phyloP scores from a whole-genome alignment of 2,329 filamentous ascomycete species.

The Paecilomyces sp. region DNA sequence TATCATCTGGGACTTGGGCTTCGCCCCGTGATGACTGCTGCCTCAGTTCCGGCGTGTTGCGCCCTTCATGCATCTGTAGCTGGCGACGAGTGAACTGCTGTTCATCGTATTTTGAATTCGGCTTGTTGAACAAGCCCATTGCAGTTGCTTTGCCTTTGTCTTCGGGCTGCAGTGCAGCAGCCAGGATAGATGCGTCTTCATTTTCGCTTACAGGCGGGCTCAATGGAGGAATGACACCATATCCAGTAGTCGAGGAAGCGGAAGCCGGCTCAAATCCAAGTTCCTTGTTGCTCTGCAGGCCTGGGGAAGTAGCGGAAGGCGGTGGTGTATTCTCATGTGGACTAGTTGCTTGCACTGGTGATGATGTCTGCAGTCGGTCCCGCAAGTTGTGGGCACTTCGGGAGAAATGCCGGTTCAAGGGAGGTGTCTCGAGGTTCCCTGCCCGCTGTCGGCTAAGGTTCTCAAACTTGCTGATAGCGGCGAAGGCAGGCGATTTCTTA shows the following conservation, averaged over 20 bases:
- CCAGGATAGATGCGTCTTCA: constrained; percentile 58
- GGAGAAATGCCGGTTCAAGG: constrained; percentile 38
- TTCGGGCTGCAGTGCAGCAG: constrained; percentile 60
- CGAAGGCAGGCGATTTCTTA: constrained; percentile 68
- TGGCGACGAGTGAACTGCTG: constrained; percentile 77
- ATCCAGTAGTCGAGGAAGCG: constrained; percentile 18
- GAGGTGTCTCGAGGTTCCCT: constrained; percentile 45
- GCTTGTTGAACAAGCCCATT: constrained; percentile 64
- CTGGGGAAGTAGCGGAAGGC: constrained; percentile 30
- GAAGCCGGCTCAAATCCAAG: constrained; percentile 24
- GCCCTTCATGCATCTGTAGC: constrained; percentile 69
- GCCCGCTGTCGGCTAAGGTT: constrained; percentile 62
- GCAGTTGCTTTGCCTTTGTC: constrained; percentile 79
- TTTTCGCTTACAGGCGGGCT: constrained; percentile 67
- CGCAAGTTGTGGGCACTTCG: constrained; percentile 62
- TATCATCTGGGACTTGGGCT: constrained; percentile 12
- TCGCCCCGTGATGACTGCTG: constrained; percentile 19
- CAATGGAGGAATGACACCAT: constrained; percentile 47
- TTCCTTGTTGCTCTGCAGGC: constrained; percentile 30
- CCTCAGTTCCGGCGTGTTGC: constrained; percentile 51
- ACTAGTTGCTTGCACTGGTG: constrained; percentile 18
- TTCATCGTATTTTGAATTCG: constrained; percentile 71
- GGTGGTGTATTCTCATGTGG: constrained; percentile 36
- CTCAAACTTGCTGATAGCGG: constrained; percentile 71
- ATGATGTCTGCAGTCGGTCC: constrained; percentile 36